These are phyloP conservation scores for Ilyonectria robusta DNA, from an alignment of 2,329 filamentous ascomycete species.

Conservation along the genomic window DNA sequence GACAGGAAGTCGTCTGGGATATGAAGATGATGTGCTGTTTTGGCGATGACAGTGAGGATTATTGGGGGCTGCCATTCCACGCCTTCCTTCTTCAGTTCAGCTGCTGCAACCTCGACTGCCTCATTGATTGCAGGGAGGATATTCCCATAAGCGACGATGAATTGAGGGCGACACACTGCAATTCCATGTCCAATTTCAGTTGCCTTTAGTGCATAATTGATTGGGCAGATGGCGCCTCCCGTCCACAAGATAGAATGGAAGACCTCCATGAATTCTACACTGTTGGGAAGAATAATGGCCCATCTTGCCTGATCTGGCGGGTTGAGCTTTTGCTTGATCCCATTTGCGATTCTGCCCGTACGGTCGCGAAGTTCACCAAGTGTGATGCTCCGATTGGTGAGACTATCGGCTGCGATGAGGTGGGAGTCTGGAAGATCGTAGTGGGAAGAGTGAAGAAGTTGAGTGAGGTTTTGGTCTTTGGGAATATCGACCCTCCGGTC, in stretches of 20 bases:
- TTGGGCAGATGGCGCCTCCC: conserved; percentile 56
- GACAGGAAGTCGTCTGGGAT: conserved; percentile 53
- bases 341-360: conserved; percentile 58
- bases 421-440: conserved; percentile 57
- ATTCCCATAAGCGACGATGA: conserved; percentile 56
- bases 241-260: conserved; percentile 60
- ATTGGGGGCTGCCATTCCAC: conserved; percentile 53
- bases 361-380: conserved; percentile 58
- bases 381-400: conserved; percentile 61
- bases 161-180: conserved; percentile 58
- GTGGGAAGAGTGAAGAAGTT: conserved; percentile 58
- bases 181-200: conserved; percentile 59
- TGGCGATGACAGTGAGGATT: conserved; percentile 53
- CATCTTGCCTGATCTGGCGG: conserved; percentile 56
- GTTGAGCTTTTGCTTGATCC: conserved; percentile 50
- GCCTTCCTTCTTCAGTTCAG: conserved; percentile 43
- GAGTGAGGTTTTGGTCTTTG: conserved; percentile 58
- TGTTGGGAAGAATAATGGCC: conserved; percentile 61
- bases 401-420: conserved; percentile 58
- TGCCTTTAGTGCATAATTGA: conserved; percentile 57
- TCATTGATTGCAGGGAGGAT: conserved; percentile 48
- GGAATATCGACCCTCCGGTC: conserved; percentile 52
- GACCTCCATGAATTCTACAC: conserved; percentile 60
- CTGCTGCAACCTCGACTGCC: conserved; percentile 51
- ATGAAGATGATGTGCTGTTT: conserved; percentile 43